A percentile compares a stretch with the other conserved stretches of the same genome.
Evolutionary conservation across 1,139 yeast genomes (phyloP).

Genomic region (Nadsonia starkeyi-henricii): DNA sequence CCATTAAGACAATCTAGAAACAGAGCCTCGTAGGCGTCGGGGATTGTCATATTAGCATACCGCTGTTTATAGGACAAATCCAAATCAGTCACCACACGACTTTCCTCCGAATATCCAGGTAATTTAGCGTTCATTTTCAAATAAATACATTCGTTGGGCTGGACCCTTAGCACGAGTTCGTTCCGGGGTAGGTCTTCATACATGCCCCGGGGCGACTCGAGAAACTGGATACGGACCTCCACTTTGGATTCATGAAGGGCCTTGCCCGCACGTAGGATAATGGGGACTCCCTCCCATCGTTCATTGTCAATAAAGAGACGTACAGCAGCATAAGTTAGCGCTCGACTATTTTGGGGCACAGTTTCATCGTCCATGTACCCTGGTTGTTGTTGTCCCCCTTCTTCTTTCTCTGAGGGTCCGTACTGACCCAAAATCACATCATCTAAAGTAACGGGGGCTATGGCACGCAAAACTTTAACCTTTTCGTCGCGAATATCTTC

Average conservation of each 20-base stretch:
- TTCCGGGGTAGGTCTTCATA: slow-evolving; percentile 74
- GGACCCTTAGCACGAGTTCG: slow-evolving; percentile 85
- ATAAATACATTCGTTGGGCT: slow-evolving; percentile 90
- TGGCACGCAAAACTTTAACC: slow-evolving; percentile 78
- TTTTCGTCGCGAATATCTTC: slow-evolving; percentile 94
- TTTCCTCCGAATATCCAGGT: slow-evolving; percentile 69
- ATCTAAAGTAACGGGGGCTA: slow-evolving; percentile 49
- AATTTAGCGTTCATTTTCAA: slow-evolving; percentile 83
- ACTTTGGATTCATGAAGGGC: slow-evolving; percentile 83
- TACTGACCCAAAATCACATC: slow-evolving; percentile 84
- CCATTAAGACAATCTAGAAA: slow-evolving; percentile 84
- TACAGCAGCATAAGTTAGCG: slow-evolving; percentile 87
- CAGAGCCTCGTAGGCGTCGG: slow-evolving; percentile 94
- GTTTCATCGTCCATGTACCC: slow-evolving; percentile 87
- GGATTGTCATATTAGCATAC: slow-evolving; percentile 69
- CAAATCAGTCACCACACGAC: slow-evolving; percentile 74
- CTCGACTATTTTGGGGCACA: slow-evolving; percentile 67
- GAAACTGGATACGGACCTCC: slow-evolving; percentile 87
- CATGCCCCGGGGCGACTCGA: slow-evolving; percentile 71
- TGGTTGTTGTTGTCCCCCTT: slow-evolving; percentile 38
- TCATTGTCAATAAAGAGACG: slow-evolving; percentile 70
- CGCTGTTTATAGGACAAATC: slow-evolving; percentile 76
- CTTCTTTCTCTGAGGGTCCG: slow-evolving; percentile 67
- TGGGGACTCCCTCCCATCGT: slow-evolving; percentile 97
- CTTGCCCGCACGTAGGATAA: slow-evolving; percentile 91